A percentile compares a stretch with the other conserved stretches of the same genome.
phyloP scores from a whole-genome alignment of 805 yeast species.

The Lipomyces lipofer region DNA sequence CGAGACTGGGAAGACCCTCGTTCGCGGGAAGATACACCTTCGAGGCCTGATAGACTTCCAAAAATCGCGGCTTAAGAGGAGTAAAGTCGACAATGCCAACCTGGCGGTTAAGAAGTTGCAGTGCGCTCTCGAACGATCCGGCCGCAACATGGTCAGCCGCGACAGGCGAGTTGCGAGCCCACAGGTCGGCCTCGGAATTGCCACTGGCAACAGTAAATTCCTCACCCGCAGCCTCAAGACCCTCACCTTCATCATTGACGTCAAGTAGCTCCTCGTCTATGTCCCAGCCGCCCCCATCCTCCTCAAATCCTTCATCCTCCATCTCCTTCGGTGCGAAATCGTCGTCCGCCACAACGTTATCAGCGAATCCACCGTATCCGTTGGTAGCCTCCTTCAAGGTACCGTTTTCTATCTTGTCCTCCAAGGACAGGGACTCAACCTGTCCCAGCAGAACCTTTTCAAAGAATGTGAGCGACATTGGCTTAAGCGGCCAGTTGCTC shows the following conservation, averaged over 20 bases:
- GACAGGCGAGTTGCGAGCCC: conserved; percentile 87
- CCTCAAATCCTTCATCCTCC: conserved; percentile 35
- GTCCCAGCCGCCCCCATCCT: conserved; percentile 36
- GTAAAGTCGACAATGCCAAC: conserved; percentile 82
- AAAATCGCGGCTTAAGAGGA: conserved; percentile 79
- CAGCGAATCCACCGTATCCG: conserved; percentile 33
- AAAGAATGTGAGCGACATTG: conserved; percentile 72
- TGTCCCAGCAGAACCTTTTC: conserved; percentile 82
- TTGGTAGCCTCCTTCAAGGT: conserved; percentile 35
- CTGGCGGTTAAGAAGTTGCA: conserved; percentile 87
- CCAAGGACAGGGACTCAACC: conserved; percentile 61
- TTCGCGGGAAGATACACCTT: conserved; percentile 74
- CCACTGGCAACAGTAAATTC: conserved; percentile 41
- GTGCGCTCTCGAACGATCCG: conserved; percentile 95
- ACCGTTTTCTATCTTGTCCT: conserved; percentile 40
- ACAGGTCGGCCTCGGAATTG: conserved; percentile 61
- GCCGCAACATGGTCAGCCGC: conserved; percentile 94
- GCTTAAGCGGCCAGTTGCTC: conserved; percentile 79
- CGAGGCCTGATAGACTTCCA: conserved; percentile 79
- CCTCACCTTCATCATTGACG: conserved; percentile 47
- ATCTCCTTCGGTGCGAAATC: conserved; percentile 26
- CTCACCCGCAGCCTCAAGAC: conserved; percentile 53
- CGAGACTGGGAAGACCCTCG: conserved; percentile 70
- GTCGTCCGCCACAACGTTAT: conserved; percentile 32
- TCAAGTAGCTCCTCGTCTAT: conserved; percentile 46